Evolutionary conservation across 2,329 filamentous ascomycete genomes (phyloP).

Genomic region (Dactylellina sp.): DNA sequence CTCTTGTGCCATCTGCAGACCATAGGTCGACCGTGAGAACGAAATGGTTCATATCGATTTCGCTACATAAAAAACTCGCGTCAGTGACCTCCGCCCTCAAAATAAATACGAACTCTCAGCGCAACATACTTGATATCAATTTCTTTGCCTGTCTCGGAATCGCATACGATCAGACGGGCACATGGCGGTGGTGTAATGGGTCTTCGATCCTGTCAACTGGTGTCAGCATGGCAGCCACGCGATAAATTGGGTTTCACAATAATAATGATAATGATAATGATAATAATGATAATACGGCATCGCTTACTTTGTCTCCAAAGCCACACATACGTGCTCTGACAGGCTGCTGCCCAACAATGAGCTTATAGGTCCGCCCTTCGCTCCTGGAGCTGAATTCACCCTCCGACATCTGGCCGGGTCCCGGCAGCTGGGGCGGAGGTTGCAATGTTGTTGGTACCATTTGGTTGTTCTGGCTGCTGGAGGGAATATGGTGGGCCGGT

Average conservation of each 20-base stretch:
- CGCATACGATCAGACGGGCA: conserved; percentile 82
- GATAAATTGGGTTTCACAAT: background rate
- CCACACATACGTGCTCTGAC: conserved; percentile 96
- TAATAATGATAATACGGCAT: conserved; percentile 18
- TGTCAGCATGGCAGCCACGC: conserved; percentile 32
- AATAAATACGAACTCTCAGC: background rate
- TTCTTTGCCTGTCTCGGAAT: conserved; percentile 79
- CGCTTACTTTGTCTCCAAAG: conserved; percentile 90
- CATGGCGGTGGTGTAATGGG: conserved; percentile 97
- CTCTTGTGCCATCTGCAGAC: conserved; percentile 71
- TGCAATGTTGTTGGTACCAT: conserved; percentile 45
- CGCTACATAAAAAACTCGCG: conserved; percentile 65
- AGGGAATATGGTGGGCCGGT: conserved; percentile 43
- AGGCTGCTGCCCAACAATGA: conserved; percentile 89
- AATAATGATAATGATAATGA: no score
- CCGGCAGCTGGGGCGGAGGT: conserved; percentile 49
- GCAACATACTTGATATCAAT: conserved; percentile 80
- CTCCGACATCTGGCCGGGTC: conserved; percentile 56
- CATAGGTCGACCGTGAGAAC: conserved; percentile 78
- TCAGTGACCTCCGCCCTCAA: conserved; percentile 10
- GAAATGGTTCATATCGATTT: conserved; percentile 76
- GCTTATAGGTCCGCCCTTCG: conserved; percentile 68
- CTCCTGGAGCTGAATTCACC: conserved; percentile 60
- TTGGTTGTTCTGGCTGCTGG: conserved; percentile 36
- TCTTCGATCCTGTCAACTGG: conserved; percentile 77